Conservation (phyloP, 1,139 yeast species). For the Chernovozyma aurita region DNA sequence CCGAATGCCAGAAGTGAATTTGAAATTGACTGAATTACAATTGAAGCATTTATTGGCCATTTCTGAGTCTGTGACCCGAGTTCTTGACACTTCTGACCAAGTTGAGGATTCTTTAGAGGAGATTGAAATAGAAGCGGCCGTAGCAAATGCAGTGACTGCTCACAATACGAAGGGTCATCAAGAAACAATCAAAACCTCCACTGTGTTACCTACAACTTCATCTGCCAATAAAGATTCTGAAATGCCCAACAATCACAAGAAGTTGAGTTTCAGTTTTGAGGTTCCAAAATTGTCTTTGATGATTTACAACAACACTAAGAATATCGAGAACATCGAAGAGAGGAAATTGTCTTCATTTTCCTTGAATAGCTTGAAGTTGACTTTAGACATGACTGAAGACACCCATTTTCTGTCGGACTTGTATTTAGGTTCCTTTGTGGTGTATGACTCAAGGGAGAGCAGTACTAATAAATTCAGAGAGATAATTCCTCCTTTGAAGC, state of each 20-base stretch:
- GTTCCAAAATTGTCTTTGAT: slow-evolving; percentile 64
- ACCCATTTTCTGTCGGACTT: slow-evolving; percentile 58
- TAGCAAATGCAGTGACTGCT: slow-evolving; percentile 45
- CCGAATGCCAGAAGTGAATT: slow-evolving; percentile 58
- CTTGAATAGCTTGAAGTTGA: slow-evolving; percentile 53
- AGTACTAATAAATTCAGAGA: slow-evolving; percentile 70
- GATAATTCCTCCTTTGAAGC: slow-evolving; percentile 67
- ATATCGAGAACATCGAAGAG: slow-evolving; percentile 29
- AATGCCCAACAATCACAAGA: slow-evolving; percentile 29
- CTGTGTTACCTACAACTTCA: neutral
- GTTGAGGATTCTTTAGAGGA: slow-evolving; percentile 40
- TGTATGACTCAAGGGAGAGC: slow-evolving; percentile 63
- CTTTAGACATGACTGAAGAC: slow-evolving; percentile 48
- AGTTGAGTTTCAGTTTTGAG: slow-evolving; percentile 48
- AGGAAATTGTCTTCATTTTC: slow-evolving; percentile 60
- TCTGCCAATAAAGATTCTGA: neutral
- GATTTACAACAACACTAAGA: slow-evolving; percentile 55
- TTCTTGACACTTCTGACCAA: slow-evolving; percentile 42
- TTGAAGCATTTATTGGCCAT: slow-evolving; percentile 54
- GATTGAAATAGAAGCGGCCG: slow-evolving; percentile 60
- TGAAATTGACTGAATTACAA: slow-evolving; percentile 77
- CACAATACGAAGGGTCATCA: slow-evolving; percentile 15
- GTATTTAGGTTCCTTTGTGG: slow-evolving; percentile 68
- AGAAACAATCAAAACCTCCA: neutral
- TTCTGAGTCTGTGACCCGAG: slow-evolving; percentile 53